Base-by-base conservation (phyloP, 179 eudicot species). In the Dionaea muscipula region DNA sequence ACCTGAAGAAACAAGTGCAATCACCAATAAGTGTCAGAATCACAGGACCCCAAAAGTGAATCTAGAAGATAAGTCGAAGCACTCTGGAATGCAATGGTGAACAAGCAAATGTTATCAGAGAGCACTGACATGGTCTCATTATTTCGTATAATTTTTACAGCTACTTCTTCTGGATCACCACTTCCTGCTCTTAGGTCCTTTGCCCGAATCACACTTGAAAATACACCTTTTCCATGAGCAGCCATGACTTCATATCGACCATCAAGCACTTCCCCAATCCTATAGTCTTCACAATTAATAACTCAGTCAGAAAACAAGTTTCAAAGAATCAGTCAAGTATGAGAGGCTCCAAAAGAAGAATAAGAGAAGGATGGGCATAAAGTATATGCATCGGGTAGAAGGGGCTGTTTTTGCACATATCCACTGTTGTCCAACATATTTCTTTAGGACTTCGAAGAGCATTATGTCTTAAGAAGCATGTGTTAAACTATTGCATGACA, bases 141-240 rank as follows among this genome's bases (percentile, higher is more conserved):
- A 47, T 77, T 91, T 10, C 98, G 84, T 62, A 91, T 86, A 17
- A 91, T 84, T 78, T 91, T 91, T 48, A 91, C 88, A 55, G 98
- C 98, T 31, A 87, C 98, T 75, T 87, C 96, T 66, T 87, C 94
- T 39, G 84, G 96, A 70, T 80, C 91, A 39, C 78, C 79, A 45
- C 61, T 55, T 56, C 84, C 86, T 63, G 91, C 86, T 77, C 77
- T 87, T 15, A 87, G 86, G 80, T 91, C 98, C 62, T 81, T 91
- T 18, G 98, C 96, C 47, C 98, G 95, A 52, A 91, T 91, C 17
- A 91, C 98, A 26, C 86, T 91, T 41, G 98, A 91, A 58, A 91
- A 91, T 33, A 91, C 98, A 60, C 98, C 98, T 77, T 87, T 91
- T 17, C 98, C 98, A 77, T 87, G 96, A 49, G 98, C 94, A 72